phyloP scores from a whole-genome alignment of 345 rosid species.

The Melaleuca quinquenervia region DNA sequence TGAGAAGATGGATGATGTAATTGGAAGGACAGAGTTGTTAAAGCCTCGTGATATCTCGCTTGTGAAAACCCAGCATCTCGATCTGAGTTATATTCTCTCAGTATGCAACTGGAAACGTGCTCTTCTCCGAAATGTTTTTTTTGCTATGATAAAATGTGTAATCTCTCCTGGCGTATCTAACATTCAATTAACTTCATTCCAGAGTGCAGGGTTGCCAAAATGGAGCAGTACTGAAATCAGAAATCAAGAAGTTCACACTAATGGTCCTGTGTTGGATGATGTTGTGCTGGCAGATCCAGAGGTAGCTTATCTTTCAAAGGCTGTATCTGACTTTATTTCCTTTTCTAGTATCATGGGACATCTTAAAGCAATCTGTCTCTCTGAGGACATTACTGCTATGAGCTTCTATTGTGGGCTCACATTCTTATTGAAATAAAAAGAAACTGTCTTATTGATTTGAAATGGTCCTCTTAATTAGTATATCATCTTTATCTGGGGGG shows the following conservation, averaged over 20 bases:
- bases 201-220: slow-evolving; percentile 84
- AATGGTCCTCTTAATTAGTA: neutral
- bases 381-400: neutral
- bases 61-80: slow-evolving; percentile 97
- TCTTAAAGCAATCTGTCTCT: neutral
- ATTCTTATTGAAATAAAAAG: neutral
- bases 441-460: neutral
- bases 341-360: neutral
- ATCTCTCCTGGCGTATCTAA: neutral
- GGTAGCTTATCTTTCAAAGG: slow-evolving; percentile 29
- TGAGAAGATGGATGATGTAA: slow-evolving; percentile 79
- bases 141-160: neutral
- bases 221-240: slow-evolving; percentile 84
- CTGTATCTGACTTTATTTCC: neutral
- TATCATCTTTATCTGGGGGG: neutral
- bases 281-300: slow-evolving; percentile 69
- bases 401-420: neutral
- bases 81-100: slow-evolving; percentile 64
- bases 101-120: slow-evolving; percentile 30
- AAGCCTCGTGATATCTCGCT: slow-evolving; percentile 83
- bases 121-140: neutral
- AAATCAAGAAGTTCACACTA: slow-evolving; percentile 81
- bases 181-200: slow-evolving; percentile 5
- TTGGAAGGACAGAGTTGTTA: slow-evolving; percentile 77
- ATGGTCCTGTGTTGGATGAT: slow-evolving; percentile 84